phyloP scores from a whole-genome alignment of 257 asterid genomes.

The Solanum pinnatisectum region DNA sequence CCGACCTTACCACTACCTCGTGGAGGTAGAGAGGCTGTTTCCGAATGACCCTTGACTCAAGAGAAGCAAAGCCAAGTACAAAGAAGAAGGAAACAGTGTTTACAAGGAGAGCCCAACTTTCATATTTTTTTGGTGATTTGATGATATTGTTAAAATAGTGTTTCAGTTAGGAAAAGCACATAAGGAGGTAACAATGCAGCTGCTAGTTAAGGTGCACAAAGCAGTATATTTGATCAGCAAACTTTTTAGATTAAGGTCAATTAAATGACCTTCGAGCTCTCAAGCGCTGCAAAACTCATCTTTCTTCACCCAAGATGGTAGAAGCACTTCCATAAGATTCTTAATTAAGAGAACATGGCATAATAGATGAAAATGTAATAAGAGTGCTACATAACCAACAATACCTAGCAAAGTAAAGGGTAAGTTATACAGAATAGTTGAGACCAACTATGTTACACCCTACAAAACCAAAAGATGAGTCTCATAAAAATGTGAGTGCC shows the following conservation, averaged over 20 bases:
- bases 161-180: neutral
- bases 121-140: neutral
- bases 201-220: neutral
- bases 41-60: neutral
- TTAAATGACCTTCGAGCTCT: neutral
- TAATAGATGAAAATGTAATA: neutral
- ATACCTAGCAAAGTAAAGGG: neutral
- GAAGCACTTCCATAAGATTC: neutral
- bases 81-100: neutral
- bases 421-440: neutral
- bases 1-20: no score
- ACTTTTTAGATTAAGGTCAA: neutral
- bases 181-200: neutral
- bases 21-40: neutral
- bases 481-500: neutral
- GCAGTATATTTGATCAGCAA: neutral
- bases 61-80: neutral
- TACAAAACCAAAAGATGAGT: neutral
- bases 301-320: neutral
- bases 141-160: neutral
- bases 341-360: neutral
- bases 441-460: neutral
- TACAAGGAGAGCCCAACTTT: neutral
- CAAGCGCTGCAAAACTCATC: neutral
- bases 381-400: neutral